These are phyloP conservation scores for Cytospora piceicola DNA, from an alignment of 2,329 filamentous ascomycete genomes.

Conservation along the genomic window DNA sequence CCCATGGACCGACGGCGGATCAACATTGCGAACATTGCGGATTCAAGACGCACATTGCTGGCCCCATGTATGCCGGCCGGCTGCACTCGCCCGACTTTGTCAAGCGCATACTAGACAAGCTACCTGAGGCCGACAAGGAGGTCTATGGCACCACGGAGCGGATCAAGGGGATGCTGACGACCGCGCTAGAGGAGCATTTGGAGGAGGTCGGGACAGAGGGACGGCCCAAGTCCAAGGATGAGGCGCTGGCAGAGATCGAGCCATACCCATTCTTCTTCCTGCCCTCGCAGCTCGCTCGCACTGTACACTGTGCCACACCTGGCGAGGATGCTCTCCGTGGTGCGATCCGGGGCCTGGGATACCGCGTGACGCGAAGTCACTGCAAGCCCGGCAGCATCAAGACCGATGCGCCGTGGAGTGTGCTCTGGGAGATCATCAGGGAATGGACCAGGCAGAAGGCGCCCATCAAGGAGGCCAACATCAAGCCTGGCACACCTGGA, in stretches of 20 bases:
- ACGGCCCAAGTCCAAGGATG: conserved; percentile 39
- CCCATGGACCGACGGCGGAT: conserved; percentile 69
- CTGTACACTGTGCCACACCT: conserved; percentile 79
- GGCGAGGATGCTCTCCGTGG: conserved; percentile 80
- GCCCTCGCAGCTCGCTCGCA: conserved; percentile 72
- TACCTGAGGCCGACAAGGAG: conserved; percentile 67
- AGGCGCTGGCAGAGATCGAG: conserved; percentile 68
- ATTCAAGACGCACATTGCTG: conserved; percentile 81
- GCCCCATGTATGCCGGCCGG: conserved; percentile 93
- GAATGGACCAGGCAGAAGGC: conserved; percentile 85
- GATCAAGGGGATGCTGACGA: conserved; percentile 89
- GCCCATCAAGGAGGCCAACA: conserved; percentile 73
- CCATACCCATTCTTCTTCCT: conserved; percentile 85
- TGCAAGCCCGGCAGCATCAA: conserved; percentile 89
- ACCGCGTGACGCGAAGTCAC: conserved; percentile 82
- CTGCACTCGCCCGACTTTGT: conserved; percentile 86
- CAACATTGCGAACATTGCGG: conserved; percentile 81
- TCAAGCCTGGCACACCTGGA: conserved; percentile 72
- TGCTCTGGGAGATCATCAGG: conserved; percentile 90
- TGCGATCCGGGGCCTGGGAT: conserved; percentile 79
- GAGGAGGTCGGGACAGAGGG: conserved; percentile 41
- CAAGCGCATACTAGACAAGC: conserved; percentile 72
- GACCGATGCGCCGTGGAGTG: conserved; percentile 88
- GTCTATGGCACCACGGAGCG: conserved; percentile 80
- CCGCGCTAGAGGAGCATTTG: conserved; percentile 76